Evolutionary conservation across 441 rosid genomes (phyloP).

Genomic region (Pelargonium australe): DNA sequence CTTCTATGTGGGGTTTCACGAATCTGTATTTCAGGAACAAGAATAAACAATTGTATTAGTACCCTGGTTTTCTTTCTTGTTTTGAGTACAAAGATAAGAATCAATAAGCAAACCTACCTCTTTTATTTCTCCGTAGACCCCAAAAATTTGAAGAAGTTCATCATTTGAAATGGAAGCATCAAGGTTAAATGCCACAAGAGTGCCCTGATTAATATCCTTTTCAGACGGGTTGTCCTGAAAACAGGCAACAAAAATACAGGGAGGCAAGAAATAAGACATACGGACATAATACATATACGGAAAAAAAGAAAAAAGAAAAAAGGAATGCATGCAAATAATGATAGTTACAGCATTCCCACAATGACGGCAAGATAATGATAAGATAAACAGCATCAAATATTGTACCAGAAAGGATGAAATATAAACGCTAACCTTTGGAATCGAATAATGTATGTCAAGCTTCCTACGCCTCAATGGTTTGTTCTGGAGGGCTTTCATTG

Average conservation of each 20-base stretch:
- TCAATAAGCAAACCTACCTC: conserved; percentile 32
- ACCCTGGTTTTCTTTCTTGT: not conserved
- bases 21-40: conserved; percentile 34
- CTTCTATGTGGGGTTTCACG: conserved; percentile 37
- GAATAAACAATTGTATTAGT: conserved; percentile 5
- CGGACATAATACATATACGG: not conserved
- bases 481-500: conserved; percentile 52
- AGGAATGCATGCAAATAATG: conserved; percentile 8
- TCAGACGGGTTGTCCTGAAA: conserved; percentile 48
- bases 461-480: conserved; percentile 34
- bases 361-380: not conserved
- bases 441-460: conserved; percentile 51
- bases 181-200: conserved; percentile 37
- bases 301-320: not conserved
- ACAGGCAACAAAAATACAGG: conserved; percentile 12
- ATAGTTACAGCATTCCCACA: not conserved
- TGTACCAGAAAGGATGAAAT: conserved; percentile 9
- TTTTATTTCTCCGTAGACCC: conserved; percentile 46
- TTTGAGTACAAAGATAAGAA: not conserved
- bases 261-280: conserved; percentile 4
- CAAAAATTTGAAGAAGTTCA: conserved; percentile 42
- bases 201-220: conserved; percentile 46
- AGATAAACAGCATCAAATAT: conserved; percentile 6
- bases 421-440: conserved; percentile 40
- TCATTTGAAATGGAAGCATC: conserved; percentile 51